Percentiles rank a stretch among this genome's conserved stretches.
Conservation (phyloP, 495 filamentous ascomycete species). For the Schizothecium vesticola region DNA sequence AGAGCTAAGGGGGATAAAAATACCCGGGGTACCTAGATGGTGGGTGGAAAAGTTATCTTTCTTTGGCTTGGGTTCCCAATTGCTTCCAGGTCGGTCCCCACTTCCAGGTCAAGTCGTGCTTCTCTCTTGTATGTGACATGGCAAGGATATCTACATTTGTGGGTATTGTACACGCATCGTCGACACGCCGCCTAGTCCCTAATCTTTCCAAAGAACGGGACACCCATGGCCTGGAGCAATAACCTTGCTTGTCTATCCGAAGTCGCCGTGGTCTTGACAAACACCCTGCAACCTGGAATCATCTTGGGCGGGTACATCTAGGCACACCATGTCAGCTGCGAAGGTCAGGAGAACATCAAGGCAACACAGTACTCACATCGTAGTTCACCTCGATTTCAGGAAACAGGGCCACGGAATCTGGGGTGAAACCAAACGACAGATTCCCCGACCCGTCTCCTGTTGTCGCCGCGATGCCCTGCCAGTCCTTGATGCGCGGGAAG, state of each 20-base stretch:
- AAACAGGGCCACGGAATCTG: conserved; percentile 70
- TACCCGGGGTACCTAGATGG: neutral
- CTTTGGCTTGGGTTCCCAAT: neutral
- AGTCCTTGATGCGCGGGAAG: conserved; percentile 91
- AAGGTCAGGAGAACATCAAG: neutral
- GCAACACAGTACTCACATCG: conserved; percentile 59
- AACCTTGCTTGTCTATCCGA: conserved; percentile 89
- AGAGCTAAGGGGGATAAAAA: neutral
- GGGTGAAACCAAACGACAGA: conserved; percentile 69
- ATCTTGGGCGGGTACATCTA: conserved; percentile 45
- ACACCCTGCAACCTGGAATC: conserved; percentile 87
- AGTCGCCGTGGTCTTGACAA: conserved; percentile 79
- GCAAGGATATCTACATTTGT: conserved; percentile 15
- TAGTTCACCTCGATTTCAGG: conserved; percentile 92
- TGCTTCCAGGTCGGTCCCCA: neutral
- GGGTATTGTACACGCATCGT: conserved; percentile 17
- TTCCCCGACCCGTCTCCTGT: conserved; percentile 84
- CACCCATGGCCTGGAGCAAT: conserved; percentile 71
- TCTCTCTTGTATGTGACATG: conserved; percentile 11
- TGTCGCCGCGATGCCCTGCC: conserved; percentile 63
- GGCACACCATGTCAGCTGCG: conserved; percentile 9
- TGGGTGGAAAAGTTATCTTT: neutral
- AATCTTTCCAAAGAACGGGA: conserved; percentile 76
- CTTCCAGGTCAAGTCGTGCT: neutral
- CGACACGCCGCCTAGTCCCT: conserved; percentile 28